Conservation (phyloP, 2,329 filamentous ascomycete genomes). For the Penicillium verrucosum region DNA sequence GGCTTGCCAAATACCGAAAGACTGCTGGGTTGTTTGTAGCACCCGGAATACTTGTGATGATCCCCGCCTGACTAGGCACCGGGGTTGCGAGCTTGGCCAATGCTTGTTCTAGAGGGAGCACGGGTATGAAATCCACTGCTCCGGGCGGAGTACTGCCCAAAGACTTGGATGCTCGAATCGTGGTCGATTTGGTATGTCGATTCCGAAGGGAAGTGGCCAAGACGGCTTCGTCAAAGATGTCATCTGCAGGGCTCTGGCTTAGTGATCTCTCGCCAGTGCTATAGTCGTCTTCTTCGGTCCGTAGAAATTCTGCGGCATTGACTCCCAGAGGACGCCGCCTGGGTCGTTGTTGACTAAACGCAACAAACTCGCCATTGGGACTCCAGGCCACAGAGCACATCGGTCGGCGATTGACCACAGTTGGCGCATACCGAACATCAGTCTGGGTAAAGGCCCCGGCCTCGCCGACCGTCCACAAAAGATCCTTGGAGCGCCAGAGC, state of each 20-base stretch:
- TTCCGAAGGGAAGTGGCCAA: conserved; percentile 49
- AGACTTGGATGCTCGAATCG: conserved; percentile 51
- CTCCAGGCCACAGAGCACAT: conserved; percentile 57
- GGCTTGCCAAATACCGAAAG: conserved; percentile 43
- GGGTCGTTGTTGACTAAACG: conserved; percentile 53
- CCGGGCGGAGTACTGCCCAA: conserved; percentile 53
- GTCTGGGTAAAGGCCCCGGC: conserved; percentile 62
- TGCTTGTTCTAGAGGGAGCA: conserved; percentile 52
- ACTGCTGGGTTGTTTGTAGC: conserved; percentile 40
- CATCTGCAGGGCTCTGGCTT: conserved; percentile 54
- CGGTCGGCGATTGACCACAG: conserved; percentile 56
- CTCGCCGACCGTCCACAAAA: conserved; percentile 62
- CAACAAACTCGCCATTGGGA: conserved; percentile 55
- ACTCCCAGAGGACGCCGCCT: conserved; percentile 42
- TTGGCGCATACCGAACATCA: conserved; percentile 58
- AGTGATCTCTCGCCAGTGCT: conserved; percentile 49
- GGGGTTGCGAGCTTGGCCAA: conserved; percentile 43
- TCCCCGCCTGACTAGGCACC: conserved; percentile 47
- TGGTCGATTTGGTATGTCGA: conserved; percentile 46
- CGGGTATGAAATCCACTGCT: conserved; percentile 44
- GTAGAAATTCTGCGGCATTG: conserved; percentile 42
- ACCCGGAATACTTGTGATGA: conserved; percentile 50
- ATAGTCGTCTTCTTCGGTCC: conserved; percentile 41
- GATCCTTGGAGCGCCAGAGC: conserved; percentile 62
- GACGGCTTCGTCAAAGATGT: conserved; percentile 55